Conservation (phyloP, 2,329 filamentous ascomycete species). For the Fusarium sp. region DNA sequence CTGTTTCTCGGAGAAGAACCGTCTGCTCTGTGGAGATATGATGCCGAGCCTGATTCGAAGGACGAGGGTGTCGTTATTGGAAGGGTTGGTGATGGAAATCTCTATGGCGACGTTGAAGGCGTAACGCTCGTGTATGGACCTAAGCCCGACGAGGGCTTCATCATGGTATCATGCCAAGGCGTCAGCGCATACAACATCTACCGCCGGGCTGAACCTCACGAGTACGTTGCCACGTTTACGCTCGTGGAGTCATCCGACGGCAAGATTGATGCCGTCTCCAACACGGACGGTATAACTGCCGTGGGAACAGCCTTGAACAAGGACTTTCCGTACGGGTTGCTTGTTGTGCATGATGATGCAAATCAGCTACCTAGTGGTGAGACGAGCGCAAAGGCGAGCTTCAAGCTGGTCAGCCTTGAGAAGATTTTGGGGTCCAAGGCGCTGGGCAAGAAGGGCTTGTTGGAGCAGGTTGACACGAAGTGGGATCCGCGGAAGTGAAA, state of each 20-base stretch:
- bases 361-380: slow-evolving; percentile 60
- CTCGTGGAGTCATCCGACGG: slow-evolving; percentile 55
- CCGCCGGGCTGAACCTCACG: slow-evolving; percentile 59
- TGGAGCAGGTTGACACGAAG: slow-evolving; percentile 51
- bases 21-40: slow-evolving; percentile 63
- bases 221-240: slow-evolving; percentile 61
- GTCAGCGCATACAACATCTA: slow-evolving; percentile 65
- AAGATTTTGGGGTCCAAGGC: slow-evolving; percentile 51
- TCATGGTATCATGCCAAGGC: slow-evolving; percentile 64
- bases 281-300: slow-evolving; percentile 63
- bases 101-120: slow-evolving; percentile 66
- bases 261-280: slow-evolving; percentile 61
- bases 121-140: slow-evolving; percentile 61
- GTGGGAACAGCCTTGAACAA: slow-evolving; percentile 57
- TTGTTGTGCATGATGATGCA: slow-evolving; percentile 65
- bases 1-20: slow-evolving; percentile 65
- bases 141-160: slow-evolving; percentile 57
- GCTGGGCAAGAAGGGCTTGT: slow-evolving; percentile 43
- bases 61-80: slow-evolving; percentile 52
- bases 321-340: slow-evolving; percentile 56
- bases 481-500: slow-evolving; percentile 54
- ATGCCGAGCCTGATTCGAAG: slow-evolving; percentile 59
- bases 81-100: slow-evolving; percentile 58
- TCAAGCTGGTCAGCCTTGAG: slow-evolving; percentile 60
- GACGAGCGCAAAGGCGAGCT: slow-evolving; percentile 60